Evolutionary conservation across 2,329 filamentous ascomycete genomes (phyloP).

Genomic region (Fragosphaeria purpurea): DNA sequence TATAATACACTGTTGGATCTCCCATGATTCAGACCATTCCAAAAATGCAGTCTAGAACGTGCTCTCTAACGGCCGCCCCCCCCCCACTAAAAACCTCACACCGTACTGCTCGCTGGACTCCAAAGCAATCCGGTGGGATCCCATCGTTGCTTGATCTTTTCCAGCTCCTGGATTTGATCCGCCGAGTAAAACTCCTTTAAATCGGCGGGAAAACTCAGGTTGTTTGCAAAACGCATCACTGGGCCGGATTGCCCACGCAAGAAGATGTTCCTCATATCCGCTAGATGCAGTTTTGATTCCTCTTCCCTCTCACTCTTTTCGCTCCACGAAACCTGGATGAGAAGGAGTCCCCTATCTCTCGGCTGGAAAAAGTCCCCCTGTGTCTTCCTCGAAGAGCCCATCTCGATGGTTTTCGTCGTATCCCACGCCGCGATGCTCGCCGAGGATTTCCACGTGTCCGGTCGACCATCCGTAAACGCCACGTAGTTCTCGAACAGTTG

Average conservation of each 20-base stretch:
- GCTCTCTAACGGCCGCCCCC: too few relatives aligned
- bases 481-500: not conserved
- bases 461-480: not conserved
- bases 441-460: not conserved
- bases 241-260: not conserved
- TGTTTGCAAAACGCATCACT: not conserved
- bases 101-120: not conserved
- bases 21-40: too few relatives aligned
- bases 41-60: too few relatives aligned
- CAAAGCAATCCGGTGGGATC: constrained; percentile 1
- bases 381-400: not conserved
- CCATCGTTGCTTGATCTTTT: not conserved
- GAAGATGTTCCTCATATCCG: not conserved
- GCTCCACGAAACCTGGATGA: not conserved
- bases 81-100: too few relatives aligned
- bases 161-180: not conserved
- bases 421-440: not conserved
- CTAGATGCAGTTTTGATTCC: not conserved
- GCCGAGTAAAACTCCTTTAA: not conserved
- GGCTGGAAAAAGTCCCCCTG: constrained; percentile 1
- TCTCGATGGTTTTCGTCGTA: not conserved
- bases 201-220: constrained; percentile 1
- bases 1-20: too few relatives aligned
- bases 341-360: not conserved
- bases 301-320: not conserved